Conservation (phyloP, 1,284 basidiomycete genomes). For the Ceraceosorus bombacis region DNA sequence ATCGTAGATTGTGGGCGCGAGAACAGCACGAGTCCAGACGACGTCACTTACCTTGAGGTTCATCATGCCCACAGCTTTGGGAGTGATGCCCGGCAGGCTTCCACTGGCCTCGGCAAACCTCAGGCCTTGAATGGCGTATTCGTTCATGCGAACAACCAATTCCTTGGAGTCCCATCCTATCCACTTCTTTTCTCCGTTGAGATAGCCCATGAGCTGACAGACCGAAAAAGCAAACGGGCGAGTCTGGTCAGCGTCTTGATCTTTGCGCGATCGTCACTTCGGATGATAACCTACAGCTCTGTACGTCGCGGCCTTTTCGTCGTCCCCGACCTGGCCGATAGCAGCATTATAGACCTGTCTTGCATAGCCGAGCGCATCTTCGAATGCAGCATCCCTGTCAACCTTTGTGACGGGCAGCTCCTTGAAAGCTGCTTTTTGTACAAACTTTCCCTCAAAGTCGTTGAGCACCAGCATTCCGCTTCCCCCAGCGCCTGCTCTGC, state of each 20-base stretch:
- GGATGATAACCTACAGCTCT: slow-evolving; percentile 30
- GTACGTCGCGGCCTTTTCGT: slow-evolving; percentile 56
- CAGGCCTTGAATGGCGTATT: slow-evolving; percentile 52
- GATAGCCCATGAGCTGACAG: slow-evolving; percentile 59
- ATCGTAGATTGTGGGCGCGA: too few relatives aligned
- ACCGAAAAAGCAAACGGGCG: neutral
- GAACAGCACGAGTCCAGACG: too few relatives aligned
- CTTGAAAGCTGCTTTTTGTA: slow-evolving; percentile 41
- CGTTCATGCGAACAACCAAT: slow-evolving; percentile 53
- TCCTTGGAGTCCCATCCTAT: slow-evolving; percentile 52
- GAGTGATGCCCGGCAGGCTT: slow-evolving; percentile 45
- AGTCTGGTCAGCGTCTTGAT: neutral
- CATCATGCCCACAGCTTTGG: slow-evolving; percentile 56
- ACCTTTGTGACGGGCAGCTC: slow-evolving; percentile 14
- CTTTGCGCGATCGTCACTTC: too few relatives aligned
- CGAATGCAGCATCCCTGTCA: slow-evolving; percentile 5
- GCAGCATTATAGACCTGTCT: slow-evolving; percentile 3
- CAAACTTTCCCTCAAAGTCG: slow-evolving; percentile 57
- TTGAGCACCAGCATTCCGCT: slow-evolving; percentile 59
- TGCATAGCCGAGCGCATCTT: too few relatives aligned
- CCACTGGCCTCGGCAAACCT: slow-evolving; percentile 50
- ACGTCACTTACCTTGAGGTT: slow-evolving; percentile 54
- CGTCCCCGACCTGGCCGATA: slow-evolving; percentile 32
- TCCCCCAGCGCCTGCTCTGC: slow-evolving; percentile 53
- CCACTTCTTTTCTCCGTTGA: slow-evolving; percentile 53